Base-by-base conservation (phyloP, 306 rosid genomes). In the Arachis stenosperma region DNA sequence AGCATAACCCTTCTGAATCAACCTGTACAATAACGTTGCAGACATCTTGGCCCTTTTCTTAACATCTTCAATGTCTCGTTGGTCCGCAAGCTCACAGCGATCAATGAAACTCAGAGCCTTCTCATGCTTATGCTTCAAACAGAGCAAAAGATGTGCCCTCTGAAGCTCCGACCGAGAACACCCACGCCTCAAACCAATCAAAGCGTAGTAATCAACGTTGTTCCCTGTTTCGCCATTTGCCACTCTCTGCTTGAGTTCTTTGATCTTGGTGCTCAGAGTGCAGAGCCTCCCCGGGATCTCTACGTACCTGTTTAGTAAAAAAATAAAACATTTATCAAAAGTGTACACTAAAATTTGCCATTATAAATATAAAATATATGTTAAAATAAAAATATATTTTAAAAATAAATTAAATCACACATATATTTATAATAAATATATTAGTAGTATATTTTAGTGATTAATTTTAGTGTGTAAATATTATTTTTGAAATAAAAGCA, bases 121-220 rank as follows among this genome's bases (percentile, higher is more conserved):
- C 57, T 94, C 99, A 0, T 95, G 97, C 51, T 94, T 94, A 74
- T 94, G 96, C 61, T 88, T 77, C 62, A 94, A 77, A 69, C 89
- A 84, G 6, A 94, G 82, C 74, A 94, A 65, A 40, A 91, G 73
- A 66, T 94, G 87, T 3, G 90, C 92, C 46, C 94, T 87, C 73
- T 91, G 95, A 22, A 94, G 73, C 65, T 94, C 99, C 0, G 99
- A 86, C 57, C 93, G 78, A 3, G 92, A 78, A 71, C 99, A 94
- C 5, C 99, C 97, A 0, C 99, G 87, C n/a, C 97, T 72, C 48
- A 94, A 27, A 8, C 97, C 97, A 12, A 94, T 94, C 12, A 94
- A 73, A 5, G 85, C 88, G 58, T 91, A 84, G 82, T 85, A 91
- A 72, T 94, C 99, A 27, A 91, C 97, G 3, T 46, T 46, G 7